Conservation (phyloP, 768 basidiomycete species). For the Clitopilus passeckerianus region DNA sequence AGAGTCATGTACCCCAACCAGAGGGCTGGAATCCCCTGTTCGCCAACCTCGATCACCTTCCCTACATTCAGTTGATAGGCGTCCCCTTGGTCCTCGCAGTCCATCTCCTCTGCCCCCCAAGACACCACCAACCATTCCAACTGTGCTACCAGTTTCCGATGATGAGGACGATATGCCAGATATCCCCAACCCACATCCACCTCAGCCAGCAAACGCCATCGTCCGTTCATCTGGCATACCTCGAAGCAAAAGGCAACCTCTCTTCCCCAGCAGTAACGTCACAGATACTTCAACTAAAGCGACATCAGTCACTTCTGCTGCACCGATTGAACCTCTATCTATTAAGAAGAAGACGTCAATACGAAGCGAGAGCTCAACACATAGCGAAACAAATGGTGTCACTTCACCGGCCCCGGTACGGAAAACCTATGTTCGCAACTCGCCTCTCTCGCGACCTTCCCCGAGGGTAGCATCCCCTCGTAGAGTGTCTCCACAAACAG, state of each 20-base stretch:
- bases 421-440: constrained; percentile 40
- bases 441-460: constrained; percentile 44
- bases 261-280: constrained; percentile 44
- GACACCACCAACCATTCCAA: constrained; percentile 27
- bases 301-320: constrained; percentile 24
- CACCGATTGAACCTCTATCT: constrained; percentile 67
- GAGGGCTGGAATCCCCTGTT: constrained; percentile 26
- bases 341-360: constrained; percentile 82
- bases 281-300: constrained; percentile 51
- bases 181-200: constrained; percentile 26
- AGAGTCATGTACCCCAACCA: constrained; percentile 35
- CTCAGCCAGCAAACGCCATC: constrained; percentile 20
- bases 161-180: constrained; percentile 43
- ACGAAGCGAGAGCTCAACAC: constrained; percentile 33
- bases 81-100: constrained; percentile 70
- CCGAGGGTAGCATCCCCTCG: constrained; percentile 44
- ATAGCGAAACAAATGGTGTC: constrained; percentile 8
- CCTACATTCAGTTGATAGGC: constrained; percentile 48
- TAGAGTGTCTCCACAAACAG: constrained; percentile 49
- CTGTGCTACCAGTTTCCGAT: constrained; percentile 33
- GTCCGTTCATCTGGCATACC: constrained; percentile 48
- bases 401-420: constrained; percentile 33
- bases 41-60: constrained; percentile 38
- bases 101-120: constrained; percentile 62
- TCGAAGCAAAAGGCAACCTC: constrained; percentile 67